Base-by-base conservation (phyloP, 2,329 filamentous ascomycete genomes). In the Xylariaceae sp. region DNA sequence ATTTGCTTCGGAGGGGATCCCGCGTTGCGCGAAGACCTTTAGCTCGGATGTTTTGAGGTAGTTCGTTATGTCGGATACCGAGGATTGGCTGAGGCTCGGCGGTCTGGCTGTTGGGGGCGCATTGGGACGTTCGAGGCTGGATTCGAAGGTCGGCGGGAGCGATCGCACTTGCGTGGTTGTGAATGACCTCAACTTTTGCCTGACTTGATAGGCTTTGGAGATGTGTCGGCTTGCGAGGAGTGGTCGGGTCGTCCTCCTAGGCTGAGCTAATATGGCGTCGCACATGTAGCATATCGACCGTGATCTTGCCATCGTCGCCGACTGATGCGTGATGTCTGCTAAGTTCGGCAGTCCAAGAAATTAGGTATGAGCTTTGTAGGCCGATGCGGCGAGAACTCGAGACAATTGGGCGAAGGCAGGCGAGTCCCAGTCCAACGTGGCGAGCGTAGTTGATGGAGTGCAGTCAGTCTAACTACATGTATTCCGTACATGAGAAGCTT, bases 1-100 rank as follows among this genome's bases (percentile, higher is more conserved):
- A n/a, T 62, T 62, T 18, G 59, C 48, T 39, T 66, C 63, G 11
- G 63, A 50, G 1, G 64, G 63, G 38, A 66, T 57, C 10, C 51
- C 56, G 22, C 43, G 46, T 30, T 58, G 51, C 6, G 50, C 44
- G 11, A 62, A 51, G 7, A 65, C 54, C 43, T 62, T 63, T 10
- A 54, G 49, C 39, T 57, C 58, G 39, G 46, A 54, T 14, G 51
- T 62, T 32, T 62, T 56, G 5, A 66, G 44, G 22, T 61, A 62
- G 22, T 58, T 52, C 54, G 62, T 57, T 55, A 66, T 60, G 42
- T 65, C 57, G 17, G 57, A 60, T 15, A 65, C 30, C 18, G 59
- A 63, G 12, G 49, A 45, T n/a, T 48, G 42, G 15, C 32, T 15
- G 6, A 36, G 39, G 22, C 30, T 42, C 18, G 50, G 42, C 17